phyloP scores from a whole-genome alignment of 441 rosid genomes.

The Populus hybrid region DNA sequence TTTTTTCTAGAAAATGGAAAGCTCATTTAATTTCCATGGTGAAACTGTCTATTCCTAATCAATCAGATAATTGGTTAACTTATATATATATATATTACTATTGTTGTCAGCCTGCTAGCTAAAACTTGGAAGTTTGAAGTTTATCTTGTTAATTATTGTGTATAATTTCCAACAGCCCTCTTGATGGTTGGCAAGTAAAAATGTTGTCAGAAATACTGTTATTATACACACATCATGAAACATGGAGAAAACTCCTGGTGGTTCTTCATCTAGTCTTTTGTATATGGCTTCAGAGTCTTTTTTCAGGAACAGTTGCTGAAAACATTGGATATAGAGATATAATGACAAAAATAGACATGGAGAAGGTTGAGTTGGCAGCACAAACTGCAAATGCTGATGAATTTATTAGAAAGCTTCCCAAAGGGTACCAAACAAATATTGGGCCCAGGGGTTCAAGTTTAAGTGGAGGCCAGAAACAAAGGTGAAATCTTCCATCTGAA shows the following conservation, averaged over 20 bases:
- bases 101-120: neutral
- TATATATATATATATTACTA: neutral
- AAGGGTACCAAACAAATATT: slow-evolving; percentile 63
- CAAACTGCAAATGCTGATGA: slow-evolving; percentile 83
- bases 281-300: slow-evolving; percentile 52
- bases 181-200: neutral
- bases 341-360: slow-evolving; percentile 56
- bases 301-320: slow-evolving; percentile 88
- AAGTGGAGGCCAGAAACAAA: slow-evolving; percentile 96
- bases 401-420: slow-evolving; percentile 71
- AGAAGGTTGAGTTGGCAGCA: slow-evolving; percentile 72
- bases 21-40: neutral
- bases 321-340: slow-evolving; percentile 87
- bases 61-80: neutral
- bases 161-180: neutral
- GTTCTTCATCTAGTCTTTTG: slow-evolving; percentile 15
- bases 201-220: neutral
- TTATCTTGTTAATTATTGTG: neutral
- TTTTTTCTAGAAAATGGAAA: neutral
- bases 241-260: slow-evolving; percentile 8
- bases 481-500: slow-evolving; percentile 36
- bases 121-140: neutral
- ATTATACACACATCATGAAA: neutral
- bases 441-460: slow-evolving; percentile 88
- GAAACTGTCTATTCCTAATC: neutral